Percentiles rank a stretch among this genome's conserved stretches.
phyloP scores from a whole-genome alignment of 441 rosid genomes.

The Pelargonium myrrhifolium region DNA sequence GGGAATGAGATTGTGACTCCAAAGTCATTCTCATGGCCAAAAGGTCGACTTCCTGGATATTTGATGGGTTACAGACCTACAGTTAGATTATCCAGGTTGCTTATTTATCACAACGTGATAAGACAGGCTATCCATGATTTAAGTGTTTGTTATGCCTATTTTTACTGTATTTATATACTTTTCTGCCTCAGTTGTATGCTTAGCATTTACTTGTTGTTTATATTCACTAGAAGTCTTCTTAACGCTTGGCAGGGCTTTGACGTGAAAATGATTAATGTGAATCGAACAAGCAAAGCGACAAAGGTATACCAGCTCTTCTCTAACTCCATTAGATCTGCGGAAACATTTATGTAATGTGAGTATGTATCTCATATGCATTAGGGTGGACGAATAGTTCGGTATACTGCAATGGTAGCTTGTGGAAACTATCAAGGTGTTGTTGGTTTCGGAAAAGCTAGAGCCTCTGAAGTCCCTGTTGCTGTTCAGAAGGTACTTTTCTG shows the following conservation, averaged over 20 bases:
- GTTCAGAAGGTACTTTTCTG: constrained; percentile 61
- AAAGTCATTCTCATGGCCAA: too few relatives aligned
- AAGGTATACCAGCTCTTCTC: constrained; percentile 46
- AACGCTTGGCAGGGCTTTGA: constrained; percentile 70
- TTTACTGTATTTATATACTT: not conserved
- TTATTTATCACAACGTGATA: too few relatives aligned
- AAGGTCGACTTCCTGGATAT: too few relatives aligned
- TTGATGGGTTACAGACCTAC: too few relatives aligned
- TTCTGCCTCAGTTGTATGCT: not conserved
- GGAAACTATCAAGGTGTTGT: constrained; percentile 86
- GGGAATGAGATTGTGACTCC: not conserved
- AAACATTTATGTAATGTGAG: constrained; percentile 6
- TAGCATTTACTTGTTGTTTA: too few relatives aligned
- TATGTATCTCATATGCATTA: constrained; percentile 21
- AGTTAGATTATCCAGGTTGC: too few relatives aligned
- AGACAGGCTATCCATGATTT: not conserved
- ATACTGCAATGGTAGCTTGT: constrained; percentile 77
- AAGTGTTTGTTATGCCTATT: not conserved
- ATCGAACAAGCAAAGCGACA: constrained; percentile 83
- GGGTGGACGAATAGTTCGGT: constrained; percentile 80
- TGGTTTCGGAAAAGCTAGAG: constrained; percentile 89
- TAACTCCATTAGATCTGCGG: constrained; percentile 10
- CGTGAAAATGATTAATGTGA: constrained; percentile 68
- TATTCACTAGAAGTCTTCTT: not conserved
- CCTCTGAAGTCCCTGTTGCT: constrained; percentile 61